phyloP scores from a whole-genome alignment of 1,139 yeast species.

The Nakaseomyces sp. region DNA sequence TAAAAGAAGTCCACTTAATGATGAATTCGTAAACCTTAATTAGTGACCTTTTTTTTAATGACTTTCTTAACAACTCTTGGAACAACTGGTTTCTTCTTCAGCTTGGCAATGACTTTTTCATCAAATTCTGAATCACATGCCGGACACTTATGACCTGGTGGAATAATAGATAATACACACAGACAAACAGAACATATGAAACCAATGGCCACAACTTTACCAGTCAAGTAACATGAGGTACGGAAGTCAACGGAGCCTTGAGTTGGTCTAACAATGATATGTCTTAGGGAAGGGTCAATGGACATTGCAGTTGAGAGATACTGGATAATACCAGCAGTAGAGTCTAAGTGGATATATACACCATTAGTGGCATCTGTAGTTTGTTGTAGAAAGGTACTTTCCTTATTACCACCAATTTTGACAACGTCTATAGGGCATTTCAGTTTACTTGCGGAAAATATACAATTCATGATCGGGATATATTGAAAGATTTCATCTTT shows the following conservation, averaged over 20 bases:
- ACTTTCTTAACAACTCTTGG: conserved; percentile 16
- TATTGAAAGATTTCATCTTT: conserved; percentile 76
- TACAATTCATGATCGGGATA: conserved; percentile 90
- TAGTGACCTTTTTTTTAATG: background rate
- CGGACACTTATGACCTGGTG: conserved; percentile 48
- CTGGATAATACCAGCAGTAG: conserved; percentile 73
- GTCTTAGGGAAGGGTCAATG: conserved; percentile 74
- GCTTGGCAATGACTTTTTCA: conserved; percentile 46
- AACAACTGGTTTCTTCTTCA: conserved; percentile 36
- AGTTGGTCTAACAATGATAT: conserved; percentile 70
- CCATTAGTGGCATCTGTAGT: conserved; percentile 96
- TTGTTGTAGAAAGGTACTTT: conserved; percentile 84
- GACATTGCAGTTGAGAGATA: conserved; percentile 43
- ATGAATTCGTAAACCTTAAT: background rate
- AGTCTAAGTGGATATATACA: conserved; percentile 65
- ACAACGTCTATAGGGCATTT: conserved; percentile 86
- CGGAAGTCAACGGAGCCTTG: conserved; percentile 83
- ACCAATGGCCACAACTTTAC: conserved; percentile 83
- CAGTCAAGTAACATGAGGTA: conserved; percentile 89
- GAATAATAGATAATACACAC: conserved; percentile 52
- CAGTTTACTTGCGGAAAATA: conserved; percentile 92
- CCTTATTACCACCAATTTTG: conserved; percentile 52
- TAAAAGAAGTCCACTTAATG: too few species aligned
- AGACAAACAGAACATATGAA: conserved; percentile 93
- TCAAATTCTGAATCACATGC: conserved; percentile 60